These are phyloP conservation scores for Acidiella bohemica DNA, from an alignment of 495 filamentous ascomycete species.

Conservation along the genomic window DNA sequence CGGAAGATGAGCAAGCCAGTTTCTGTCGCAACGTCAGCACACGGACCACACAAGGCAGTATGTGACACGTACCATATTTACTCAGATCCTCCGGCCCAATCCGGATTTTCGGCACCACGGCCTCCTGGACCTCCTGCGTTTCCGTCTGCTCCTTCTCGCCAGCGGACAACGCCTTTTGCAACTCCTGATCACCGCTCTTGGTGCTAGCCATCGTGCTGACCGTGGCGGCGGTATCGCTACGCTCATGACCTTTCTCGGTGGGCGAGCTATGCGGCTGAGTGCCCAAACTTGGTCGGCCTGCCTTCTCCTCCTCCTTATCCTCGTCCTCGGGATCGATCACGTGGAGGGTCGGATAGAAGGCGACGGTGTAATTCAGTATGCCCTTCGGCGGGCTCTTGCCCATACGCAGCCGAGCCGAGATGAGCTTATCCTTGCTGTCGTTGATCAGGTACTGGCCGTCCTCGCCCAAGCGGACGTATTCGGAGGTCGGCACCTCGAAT, in stretches of 20 bases:
- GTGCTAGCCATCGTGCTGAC: slow-evolving; percentile 13
- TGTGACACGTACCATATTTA: slow-evolving; percentile 55
- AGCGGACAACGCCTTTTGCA: slow-evolving; percentile 32
- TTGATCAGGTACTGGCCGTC: slow-evolving; percentile 71
- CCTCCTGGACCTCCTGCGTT: slow-evolving; percentile 29
- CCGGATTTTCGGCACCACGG: slow-evolving; percentile 58
- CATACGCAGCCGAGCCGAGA: slow-evolving; percentile 49
- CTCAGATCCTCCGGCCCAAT: slow-evolving; percentile 66
- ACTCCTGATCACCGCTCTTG: slow-evolving; percentile 18
- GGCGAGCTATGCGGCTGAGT: no score
- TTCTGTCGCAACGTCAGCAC: slow-evolving; percentile 35
- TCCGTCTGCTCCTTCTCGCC: slow-evolving; percentile 45
- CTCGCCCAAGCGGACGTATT: slow-evolving; percentile 67
- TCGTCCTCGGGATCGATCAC: slow-evolving; percentile 91
- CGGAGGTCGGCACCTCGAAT: slow-evolving; percentile 57
- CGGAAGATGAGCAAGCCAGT: slow-evolving; percentile 91
- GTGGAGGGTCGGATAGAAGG: slow-evolving; percentile 83
- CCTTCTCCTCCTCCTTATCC: slow-evolving; percentile 35
- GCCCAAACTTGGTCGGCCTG: slow-evolving; percentile 1
- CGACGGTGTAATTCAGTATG: slow-evolving; percentile 62
- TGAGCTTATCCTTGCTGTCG: slow-evolving; percentile 49
- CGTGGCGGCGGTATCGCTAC: slow-evolving; percentile 8
- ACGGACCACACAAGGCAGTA: not conserved
- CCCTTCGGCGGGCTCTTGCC: slow-evolving; percentile 63
- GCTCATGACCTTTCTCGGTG: not conserved